Evolutionary conservation across 164 flowering plant genomes (phyloP).

Genomic region (Protea cynaroides): DNA sequence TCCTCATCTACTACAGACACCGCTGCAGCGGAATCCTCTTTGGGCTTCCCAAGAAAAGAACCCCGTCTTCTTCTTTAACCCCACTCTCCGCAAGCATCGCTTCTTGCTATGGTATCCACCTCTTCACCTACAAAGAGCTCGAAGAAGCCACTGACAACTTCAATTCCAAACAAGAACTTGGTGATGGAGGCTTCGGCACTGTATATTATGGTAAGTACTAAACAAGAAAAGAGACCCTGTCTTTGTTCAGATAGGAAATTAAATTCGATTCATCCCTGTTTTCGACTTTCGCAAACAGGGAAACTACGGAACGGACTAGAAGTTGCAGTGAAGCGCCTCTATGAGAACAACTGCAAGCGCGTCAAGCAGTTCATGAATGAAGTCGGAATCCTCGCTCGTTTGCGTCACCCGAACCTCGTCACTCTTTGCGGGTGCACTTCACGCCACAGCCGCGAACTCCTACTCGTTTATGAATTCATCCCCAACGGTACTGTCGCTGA

Average conservation of each 20-base stretch:
- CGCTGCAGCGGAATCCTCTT: too few relatives aligned
- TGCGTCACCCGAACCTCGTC: slow-evolving; percentile 61
- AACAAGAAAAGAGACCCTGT: background rate
- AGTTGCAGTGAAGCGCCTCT: slow-evolving; percentile 65
- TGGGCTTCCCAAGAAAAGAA: background rate
- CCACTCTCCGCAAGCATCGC: slow-evolving; percentile 3
- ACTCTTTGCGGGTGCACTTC: slow-evolving; percentile 72
- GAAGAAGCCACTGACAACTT: slow-evolving; percentile 51
- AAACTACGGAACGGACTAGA: slow-evolving; percentile 51
- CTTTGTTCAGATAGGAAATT: background rate
- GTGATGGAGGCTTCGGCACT: slow-evolving; percentile 80
- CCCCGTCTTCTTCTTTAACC: slow-evolving; percentile 7
- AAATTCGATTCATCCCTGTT: background rate
- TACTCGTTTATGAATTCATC: too few relatives aligned
- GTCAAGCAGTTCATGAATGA: slow-evolving; percentile 53
- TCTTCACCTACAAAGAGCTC: slow-evolving; percentile 27
- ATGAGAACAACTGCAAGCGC: slow-evolving; percentile 31
- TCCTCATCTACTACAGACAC: too few relatives aligned
- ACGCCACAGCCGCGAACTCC: slow-evolving; percentile 17
- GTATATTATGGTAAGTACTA: slow-evolving; percentile 53
- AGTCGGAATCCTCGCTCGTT: slow-evolving; percentile 41
- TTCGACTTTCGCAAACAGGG: slow-evolving; percentile 25
- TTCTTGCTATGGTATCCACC: slow-evolving; percentile 22
- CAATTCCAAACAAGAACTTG: slow-evolving; percentile 42
- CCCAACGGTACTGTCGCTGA: too few relatives aligned